phyloP scores from a whole-genome alignment of 768 basidiomycete genomes.

The Pleurotus tuber-regium region DNA sequence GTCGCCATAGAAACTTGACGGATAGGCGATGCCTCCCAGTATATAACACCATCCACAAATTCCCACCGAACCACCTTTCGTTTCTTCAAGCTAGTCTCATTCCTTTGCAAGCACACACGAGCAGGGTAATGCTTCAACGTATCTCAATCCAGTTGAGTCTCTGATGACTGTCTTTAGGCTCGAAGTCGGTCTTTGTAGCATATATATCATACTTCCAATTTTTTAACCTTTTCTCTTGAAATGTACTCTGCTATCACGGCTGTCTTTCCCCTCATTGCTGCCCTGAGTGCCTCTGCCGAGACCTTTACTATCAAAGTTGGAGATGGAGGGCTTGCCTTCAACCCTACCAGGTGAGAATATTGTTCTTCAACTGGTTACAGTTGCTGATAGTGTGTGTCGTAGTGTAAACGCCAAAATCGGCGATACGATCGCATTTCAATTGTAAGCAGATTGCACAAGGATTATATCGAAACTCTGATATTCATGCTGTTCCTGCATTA shows the following conservation, averaged over 20 bases:
- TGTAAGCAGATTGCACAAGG: constrained; percentile 13
- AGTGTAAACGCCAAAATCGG: constrained; percentile 19
- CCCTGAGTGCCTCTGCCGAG: constrained; percentile 30
- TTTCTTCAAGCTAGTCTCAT: constrained; percentile 27
- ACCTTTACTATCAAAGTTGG: constrained; percentile 41
- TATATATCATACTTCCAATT: constrained; percentile 18
- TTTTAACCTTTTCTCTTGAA: constrained; percentile 26
- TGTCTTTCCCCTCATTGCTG: constrained; percentile 39
- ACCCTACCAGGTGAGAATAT: constrained; percentile 5
- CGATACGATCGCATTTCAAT: constrained; percentile 16
- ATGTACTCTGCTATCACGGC: constrained; percentile 51
- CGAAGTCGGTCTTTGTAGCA: constrained; percentile 24
- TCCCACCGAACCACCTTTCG: constrained; percentile 13
- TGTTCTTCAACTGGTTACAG: neutral
- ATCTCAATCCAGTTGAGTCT: neutral
- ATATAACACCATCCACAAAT: constrained; percentile 1
- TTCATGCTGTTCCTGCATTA: constrained; percentile 8
- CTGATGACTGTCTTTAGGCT: constrained; percentile 27
- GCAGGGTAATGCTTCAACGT: constrained; percentile 36
- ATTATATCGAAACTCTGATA: neutral
- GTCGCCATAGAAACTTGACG: constrained; percentile 2
- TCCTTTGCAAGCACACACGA: constrained; percentile 37
- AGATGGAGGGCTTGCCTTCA: constrained; percentile 21
- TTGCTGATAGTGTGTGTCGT: neutral
- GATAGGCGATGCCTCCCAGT: neutral